Base-by-base conservation (phyloP, 768 basidiomycete genomes). In the Flagelloscypha sp. region DNA sequence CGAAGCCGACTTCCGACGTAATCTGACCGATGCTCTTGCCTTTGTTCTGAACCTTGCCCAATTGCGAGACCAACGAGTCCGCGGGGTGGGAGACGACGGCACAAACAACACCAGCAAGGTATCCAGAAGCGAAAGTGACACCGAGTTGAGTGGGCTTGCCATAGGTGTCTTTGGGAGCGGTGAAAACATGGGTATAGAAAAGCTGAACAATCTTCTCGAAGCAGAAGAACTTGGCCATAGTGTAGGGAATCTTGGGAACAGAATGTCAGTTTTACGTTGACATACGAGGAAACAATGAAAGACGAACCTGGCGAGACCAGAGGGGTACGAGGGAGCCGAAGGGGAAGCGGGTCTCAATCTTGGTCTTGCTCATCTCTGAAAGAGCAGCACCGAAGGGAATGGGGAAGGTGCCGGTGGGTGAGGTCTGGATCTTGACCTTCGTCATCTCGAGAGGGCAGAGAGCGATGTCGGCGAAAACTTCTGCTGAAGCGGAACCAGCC, bases 171-270 rank as follows among this genome's bases (percentile, higher is more conserved):
- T 87, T 88, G 49, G 84, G 82, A 40, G 68, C 63, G 27, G 80
- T 72, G 65, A 92, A 82, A 59, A 89, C 84, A 54, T 84, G 76
- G 46, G 83, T 87, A 63, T 88, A 88, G 70, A 93, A 92, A 48
- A 84, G 57, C 52, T 78, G 70, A 56, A 84, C 86, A 49, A 84
- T 84, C 70, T 81, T 79, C 60, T 92, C 88, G 59, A 81, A 93
- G 75, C 87, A 89, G 76, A 76, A 88, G 77, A 95, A 95, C 66
- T 95, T 95, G 70, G 90, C 90, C 90, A 95, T 93, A 52, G 92
- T 95, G 72, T 95, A 95, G 36, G 92, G 92, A 52, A 94, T 90
- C 84, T 94, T 42, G 20, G 30, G 15, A 6, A 6, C 24, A 11
- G 19, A 28, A 21, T 15, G 29, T 36, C 9, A 35, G 13, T 33